Conservation (phyloP, 768 basidiomycete genomes). For the Phallus indusiatus region DNA sequence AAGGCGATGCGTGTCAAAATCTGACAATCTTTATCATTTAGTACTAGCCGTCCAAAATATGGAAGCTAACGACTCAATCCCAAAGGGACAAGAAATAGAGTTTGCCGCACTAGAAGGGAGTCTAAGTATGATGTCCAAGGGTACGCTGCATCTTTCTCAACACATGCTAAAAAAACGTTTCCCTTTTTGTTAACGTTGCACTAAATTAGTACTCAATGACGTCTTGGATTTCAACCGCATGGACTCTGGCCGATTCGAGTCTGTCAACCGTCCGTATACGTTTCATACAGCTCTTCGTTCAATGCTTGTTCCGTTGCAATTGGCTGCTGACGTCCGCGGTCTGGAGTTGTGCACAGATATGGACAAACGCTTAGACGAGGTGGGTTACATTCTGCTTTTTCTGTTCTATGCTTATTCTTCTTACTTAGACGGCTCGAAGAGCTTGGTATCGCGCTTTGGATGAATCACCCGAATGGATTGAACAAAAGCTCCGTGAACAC, state of each 20-base stretch:
- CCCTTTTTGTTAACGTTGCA: constrained; percentile 24
- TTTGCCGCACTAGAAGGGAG: constrained; percentile 78
- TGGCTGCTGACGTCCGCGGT: constrained; percentile 58
- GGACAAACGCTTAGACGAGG: constrained; percentile 58
- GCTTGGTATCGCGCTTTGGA: constrained; percentile 51
- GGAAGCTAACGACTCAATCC: constrained; percentile 66
- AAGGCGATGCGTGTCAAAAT: not conserved
- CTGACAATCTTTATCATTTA: constrained; percentile 9
- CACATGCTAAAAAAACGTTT: constrained; percentile 14
- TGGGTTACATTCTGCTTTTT: constrained; percentile 19
- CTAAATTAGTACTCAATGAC: constrained; percentile 57
- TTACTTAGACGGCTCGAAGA: constrained; percentile 45
- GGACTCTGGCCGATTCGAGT: constrained; percentile 81
- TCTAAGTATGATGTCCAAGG: constrained; percentile 84
- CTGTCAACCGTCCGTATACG: constrained; percentile 47
- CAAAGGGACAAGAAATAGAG: constrained; percentile 74
- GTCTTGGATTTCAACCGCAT: constrained; percentile 80
- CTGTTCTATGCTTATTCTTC: too few species aligned
- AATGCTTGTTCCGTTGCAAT: constrained; percentile 55
- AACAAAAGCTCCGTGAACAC: constrained; percentile 31
- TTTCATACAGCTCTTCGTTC: constrained; percentile 75
- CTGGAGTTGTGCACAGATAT: constrained; percentile 60
- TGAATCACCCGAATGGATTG: constrained; percentile 32
- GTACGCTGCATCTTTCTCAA: constrained; percentile 24
- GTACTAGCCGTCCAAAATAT: constrained; percentile 89